Conservation (phyloP, 2,329 filamentous ascomycete species). For the Colletotrichum chrysophilum region DNA sequence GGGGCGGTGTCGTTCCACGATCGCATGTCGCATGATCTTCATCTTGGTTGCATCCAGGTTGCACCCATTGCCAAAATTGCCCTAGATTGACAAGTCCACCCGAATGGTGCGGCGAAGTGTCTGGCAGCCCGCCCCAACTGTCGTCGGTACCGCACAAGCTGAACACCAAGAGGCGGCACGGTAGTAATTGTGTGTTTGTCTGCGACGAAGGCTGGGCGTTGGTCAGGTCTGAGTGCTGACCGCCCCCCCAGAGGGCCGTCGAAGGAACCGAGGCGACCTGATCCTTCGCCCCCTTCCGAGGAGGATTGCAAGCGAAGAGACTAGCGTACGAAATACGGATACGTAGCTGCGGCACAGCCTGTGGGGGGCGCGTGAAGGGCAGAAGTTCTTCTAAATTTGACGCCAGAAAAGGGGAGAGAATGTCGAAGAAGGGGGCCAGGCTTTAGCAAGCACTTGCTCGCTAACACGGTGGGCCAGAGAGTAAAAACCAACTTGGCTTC, state of each 20-base stretch:
- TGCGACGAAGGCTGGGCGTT: neutral
- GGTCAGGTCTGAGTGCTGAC: neutral
- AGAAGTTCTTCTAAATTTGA: neutral
- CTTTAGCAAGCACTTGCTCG: neutral
- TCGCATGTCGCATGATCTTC: conserved; percentile 14
- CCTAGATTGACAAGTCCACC: neutral
- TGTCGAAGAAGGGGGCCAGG: neutral
- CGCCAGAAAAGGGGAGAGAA: neutral
- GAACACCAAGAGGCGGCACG: neutral
- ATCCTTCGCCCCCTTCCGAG: neutral
- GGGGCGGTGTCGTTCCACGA: neutral
- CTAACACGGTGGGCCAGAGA: neutral
- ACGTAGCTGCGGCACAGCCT: neutral
- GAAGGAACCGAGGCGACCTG: neutral
- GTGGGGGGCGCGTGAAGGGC: neutral
- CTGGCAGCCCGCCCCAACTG: neutral
- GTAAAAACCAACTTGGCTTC: neutral
- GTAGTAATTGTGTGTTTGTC: neutral
- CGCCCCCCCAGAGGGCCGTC: neutral
- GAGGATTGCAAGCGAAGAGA: neutral
- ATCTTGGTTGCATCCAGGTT: neutral
- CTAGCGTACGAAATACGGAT: neutral
- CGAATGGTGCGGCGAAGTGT: neutral
- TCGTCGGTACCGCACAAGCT: neutral
- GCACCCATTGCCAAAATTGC: neutral